These are phyloP conservation scores for Fagopyrum esculentum DNA, from an alignment of 148 eudicot species.

Conservation along the genomic window DNA sequence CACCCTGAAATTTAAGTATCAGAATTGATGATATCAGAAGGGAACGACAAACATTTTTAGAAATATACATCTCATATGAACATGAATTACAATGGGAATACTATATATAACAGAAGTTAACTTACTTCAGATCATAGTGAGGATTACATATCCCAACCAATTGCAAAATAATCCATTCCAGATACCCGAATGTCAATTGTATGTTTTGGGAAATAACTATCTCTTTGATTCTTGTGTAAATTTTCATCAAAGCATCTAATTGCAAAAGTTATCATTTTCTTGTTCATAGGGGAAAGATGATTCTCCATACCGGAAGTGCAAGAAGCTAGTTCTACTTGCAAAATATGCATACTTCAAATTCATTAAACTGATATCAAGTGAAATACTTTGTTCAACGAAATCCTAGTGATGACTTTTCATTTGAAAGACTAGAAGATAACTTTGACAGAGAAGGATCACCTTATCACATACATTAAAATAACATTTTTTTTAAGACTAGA, in stretches of 20 bases:
- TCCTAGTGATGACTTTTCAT: not conserved
- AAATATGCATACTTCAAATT: not conserved
- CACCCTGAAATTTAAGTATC: constrained; percentile 53
- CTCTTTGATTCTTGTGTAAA: not conserved
- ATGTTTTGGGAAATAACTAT: not conserved
- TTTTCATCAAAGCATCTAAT: not conserved
- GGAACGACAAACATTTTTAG: not conserved
- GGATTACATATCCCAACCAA: not conserved
- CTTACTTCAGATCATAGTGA: not conserved
- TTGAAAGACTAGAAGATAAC: not conserved
- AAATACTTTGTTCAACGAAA: not conserved
- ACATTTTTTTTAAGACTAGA: not conserved
- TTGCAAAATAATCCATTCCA: not conserved
- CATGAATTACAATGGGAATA: not conserved
- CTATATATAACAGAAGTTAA: not conserved
- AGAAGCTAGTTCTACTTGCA: not conserved
- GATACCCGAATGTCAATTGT: not conserved
- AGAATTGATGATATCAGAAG: constrained; percentile 1
- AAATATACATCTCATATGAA: not conserved
- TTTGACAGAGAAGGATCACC: not conserved
- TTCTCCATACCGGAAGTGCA: not conserved
- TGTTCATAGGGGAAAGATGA: not conserved
- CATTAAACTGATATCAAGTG: not conserved
- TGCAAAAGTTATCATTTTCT: not conserved
- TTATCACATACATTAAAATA: not conserved